Evolutionary conservation across 345 rosid species (phyloP), one percentile per base, ranked within the genome.

Genomic region (Pistacia integerrima): DNA sequence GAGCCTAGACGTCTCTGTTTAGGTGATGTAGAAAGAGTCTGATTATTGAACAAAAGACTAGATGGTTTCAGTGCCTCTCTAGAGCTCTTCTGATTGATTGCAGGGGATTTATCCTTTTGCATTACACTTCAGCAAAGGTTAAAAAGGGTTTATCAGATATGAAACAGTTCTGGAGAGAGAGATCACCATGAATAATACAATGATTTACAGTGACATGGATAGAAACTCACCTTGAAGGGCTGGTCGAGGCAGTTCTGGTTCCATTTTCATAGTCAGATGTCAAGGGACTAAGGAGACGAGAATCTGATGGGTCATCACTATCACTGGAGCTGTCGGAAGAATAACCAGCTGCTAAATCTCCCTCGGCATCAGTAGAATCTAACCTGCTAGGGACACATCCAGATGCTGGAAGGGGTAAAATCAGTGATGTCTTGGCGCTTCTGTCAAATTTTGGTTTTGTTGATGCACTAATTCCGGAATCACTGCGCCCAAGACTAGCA

Each of bases 201-300:
- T 7, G 44, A 60, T 7, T 58, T 75, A 60, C 62, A 67, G 28
- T 48, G 14, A 74, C 36, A 82, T 55, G 65, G 36, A 30, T 73
- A 49, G 74, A 66, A 80, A 76, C 87, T 85, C 76, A 91, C 98
- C 97, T 84, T 1, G 88, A 85, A 74, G 94, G 92, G 78, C 86
- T 88, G 77, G 76, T 81, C 12, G 80, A 77, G 51, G 92, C 80
- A 67, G 92, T 83, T 82, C 85, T 85, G 75, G 82, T 78, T 66
- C 88, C 91, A 80, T 87, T 88, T 66, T 93, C 98, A 78, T 85
- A 88, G 81, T 93, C 94, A 75, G 87, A 88, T 69, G 97, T 89
- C 76, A 82, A 79, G 18, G 97, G 97, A 83, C 94, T 91, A 38
- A 78, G 90, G 16, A 77, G 87, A 78, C 77, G 87, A 62, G 88